Base-by-base conservation (phyloP, 352 stramenopile genomes). In the Albugo laibachii region DNA sequence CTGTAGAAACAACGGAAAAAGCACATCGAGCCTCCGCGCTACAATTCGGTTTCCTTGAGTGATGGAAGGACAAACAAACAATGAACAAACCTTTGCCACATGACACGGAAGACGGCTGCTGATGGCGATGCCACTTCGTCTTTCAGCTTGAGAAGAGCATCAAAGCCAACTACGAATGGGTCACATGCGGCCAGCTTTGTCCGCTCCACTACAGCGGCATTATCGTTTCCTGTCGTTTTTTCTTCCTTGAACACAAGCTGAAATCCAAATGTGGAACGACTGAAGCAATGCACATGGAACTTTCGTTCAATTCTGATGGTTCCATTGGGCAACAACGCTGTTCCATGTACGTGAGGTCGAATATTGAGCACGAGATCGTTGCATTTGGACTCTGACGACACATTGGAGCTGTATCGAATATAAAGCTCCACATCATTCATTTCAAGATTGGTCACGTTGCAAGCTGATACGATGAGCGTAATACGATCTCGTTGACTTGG, bases 391-490 rank as follows among this genome's bases (percentile, higher is more conserved):
- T 80, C 52, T 38, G 63, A 83, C 24, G 68, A 65, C 16, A 69
- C 59, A 2, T 63, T 54, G 1, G 65, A 67, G 45, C 48, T 58
- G 13, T 66, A 54, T 2, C 56, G 66, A 41, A 86, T 61, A 2
- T 68, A 64, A 46, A 88, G 59, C 58, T 79, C 69, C 48, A 88
- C 73, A 35, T 82, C 70, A 27, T 42, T 67, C 2, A 85, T 56
- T 0, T 71, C 10, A 11, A 83, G 49, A 36, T 62, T 83, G 45
- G 59, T 83, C 21, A 77, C 61, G 45, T 89, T 89, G 56, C 64
- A 80, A 48, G 61, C 79, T 8, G 56, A 66, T 12, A 89, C 48
- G 5, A 57, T 58, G 0, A 86, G 48, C 18, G 57, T 50, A 11
- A 86, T 44, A 2, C 70, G 52, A 8, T 83, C 63, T 48, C 82